A percentile compares a stretch with the other conserved stretches of the same genome.
phyloP scores from a whole-genome alignment of 148 eudicot species.

The Rhododendron henanense region DNA sequence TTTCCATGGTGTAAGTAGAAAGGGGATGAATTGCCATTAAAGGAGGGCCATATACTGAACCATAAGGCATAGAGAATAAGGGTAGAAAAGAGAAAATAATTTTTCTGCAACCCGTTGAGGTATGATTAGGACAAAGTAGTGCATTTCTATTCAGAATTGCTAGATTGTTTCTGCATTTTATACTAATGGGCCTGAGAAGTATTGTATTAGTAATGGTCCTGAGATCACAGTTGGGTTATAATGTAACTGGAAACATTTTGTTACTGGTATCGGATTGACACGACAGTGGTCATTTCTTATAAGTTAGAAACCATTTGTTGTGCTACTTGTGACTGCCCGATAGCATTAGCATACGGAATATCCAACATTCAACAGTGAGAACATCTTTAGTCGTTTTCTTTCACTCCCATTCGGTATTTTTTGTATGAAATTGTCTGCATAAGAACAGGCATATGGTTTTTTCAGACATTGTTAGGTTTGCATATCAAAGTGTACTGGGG shows the following conservation, averaged over 20 bases:
- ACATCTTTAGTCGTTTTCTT: not conserved
- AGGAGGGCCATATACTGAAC: not conserved
- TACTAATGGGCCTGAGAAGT: constrained; percentile 12
- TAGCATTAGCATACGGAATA: not conserved
- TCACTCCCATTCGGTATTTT: not conserved
- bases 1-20: not conserved
- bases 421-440: not conserved
- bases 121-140: not conserved
- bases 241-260: not conserved
- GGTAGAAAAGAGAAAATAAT: not conserved
- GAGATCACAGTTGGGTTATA: constrained; percentile 12
- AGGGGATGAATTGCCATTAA: not conserved
- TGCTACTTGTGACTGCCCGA: not conserved
- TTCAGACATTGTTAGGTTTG: not conserved
- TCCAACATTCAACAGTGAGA: not conserved
- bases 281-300: not conserved
- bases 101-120: not conserved
- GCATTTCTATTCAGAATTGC: not conserved
- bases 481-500: not conserved
- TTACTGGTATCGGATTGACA: constrained; percentile 28
- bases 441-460: not conserved
- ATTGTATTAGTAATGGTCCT: not conserved
- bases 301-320: not conserved
- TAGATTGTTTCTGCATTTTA: not conserved
- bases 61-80: not conserved